Conservation (phyloP, 208 protist species). For the Acanthamoeba royreba region DNA sequence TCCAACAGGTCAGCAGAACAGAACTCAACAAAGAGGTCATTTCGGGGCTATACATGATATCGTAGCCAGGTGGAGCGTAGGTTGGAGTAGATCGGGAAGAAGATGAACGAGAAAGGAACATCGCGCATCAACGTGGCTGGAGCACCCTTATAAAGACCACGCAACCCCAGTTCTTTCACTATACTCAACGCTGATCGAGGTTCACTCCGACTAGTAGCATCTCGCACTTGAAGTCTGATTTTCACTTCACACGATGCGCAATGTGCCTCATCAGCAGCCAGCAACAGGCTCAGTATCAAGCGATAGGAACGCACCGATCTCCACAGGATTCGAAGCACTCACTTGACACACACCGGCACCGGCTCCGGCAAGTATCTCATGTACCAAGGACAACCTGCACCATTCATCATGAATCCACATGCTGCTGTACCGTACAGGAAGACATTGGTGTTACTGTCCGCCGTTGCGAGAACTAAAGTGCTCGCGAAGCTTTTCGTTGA, state of each 20-base stretch:
- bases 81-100: slow-evolving; percentile 74
- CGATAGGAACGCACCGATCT: slow-evolving; percentile 71
- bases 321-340: slow-evolving; percentile 75
- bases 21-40: slow-evolving; percentile 16
- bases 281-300: slow-evolving; percentile 59
- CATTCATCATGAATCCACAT: neutral
- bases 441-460: neutral
- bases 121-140: slow-evolving; percentile 69
- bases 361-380: slow-evolving; percentile 67
- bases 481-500: slow-evolving; percentile 69
- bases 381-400: neutral
- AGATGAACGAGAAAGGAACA: slow-evolving; percentile 78
- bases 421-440: neutral
- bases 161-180: neutral
- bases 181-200: slow-evolving; percentile 42
- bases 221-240: slow-evolving; percentile 72
- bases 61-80: slow-evolving; percentile 55
- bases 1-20: neutral
- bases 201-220: slow-evolving; percentile 70
- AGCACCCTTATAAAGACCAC: slow-evolving; percentile 64
- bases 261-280: slow-evolving; percentile 69
- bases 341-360: slow-evolving; percentile 71
- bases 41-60: neutral
- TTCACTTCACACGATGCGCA: slow-evolving; percentile 68
- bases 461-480: slow-evolving; percentile 28